Conservation (phyloP, 805 yeast species). For the Candida rishiriensis region DNA sequence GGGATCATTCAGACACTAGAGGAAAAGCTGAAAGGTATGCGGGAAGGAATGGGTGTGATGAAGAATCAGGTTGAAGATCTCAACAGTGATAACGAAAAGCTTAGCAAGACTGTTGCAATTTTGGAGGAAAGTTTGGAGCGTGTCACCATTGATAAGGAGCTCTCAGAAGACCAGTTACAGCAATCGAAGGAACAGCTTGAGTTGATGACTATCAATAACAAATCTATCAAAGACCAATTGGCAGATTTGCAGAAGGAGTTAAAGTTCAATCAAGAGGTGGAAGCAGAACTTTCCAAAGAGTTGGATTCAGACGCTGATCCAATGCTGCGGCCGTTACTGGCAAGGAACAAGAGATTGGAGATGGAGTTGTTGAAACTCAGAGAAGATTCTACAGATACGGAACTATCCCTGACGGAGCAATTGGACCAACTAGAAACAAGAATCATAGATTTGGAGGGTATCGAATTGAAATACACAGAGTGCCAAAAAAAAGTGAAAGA, state of each 20-base stretch:
- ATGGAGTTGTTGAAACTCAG: slow-evolving; percentile 35
- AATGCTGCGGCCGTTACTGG: slow-evolving; percentile 7
- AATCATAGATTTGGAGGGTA: slow-evolving; percentile 16
- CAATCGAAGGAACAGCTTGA: slow-evolving; percentile 10
- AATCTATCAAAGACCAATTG: slow-evolving; percentile 30
- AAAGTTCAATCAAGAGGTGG: background rate
- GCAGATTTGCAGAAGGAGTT: slow-evolving; percentile 14
- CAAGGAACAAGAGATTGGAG: slow-evolving; percentile 37
- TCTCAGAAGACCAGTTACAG: slow-evolving; percentile 33
- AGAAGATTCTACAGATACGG: slow-evolving; percentile 24
- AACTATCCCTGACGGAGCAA: slow-evolving; percentile 22
- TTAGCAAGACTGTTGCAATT: slow-evolving; percentile 14
- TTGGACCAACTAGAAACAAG: slow-evolving; percentile 13
- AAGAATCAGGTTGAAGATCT: slow-evolving; percentile 21
- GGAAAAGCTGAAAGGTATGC: slow-evolving; percentile 35
- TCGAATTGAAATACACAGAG: slow-evolving; percentile 3
- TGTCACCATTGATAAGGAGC: slow-evolving; percentile 41
- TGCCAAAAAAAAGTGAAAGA: slow-evolving; percentile 3
- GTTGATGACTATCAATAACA: slow-evolving; percentile 10
- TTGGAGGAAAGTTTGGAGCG: slow-evolving; percentile 30
- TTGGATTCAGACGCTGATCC: background rate
- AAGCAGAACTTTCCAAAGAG: background rate
- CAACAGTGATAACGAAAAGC: slow-evolving; percentile 26
- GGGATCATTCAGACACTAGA: slow-evolving; percentile 42
- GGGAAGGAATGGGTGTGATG: slow-evolving; percentile 28